Evolutionary conservation across 2,329 filamentous ascomycete genomes (phyloP), one percentile per base, ranked within the genome.

Genomic region (Xylariaceae sp.): DNA sequence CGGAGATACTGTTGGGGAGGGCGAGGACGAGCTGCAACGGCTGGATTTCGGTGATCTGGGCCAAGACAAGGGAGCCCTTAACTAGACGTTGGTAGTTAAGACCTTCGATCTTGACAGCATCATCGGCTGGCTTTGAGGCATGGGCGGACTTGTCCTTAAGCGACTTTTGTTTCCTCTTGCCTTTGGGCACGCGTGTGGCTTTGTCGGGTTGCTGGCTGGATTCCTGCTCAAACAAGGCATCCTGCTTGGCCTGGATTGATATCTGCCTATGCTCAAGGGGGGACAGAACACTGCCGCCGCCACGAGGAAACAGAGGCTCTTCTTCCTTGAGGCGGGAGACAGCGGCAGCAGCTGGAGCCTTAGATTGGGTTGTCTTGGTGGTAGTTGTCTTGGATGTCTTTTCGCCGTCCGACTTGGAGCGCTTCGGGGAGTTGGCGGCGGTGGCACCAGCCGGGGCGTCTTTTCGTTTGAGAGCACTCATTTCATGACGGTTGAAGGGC

Each of bases 231-330:
- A 93, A 94, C 38, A 95, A 76, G 39, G 92, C 94, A 76, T 99
- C 94, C 63, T 88, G 86, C 66, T 89, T 94, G 42, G 94, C 94
- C 71, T 97, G 88, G 53, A 95, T 87, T 64, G 94, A 88, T 57
- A 99, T 97, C 72, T 97, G 90, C 74, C 96, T 97, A 68, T 95
- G 89, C 70, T 99, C 94, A 47, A 99, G 77, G 17, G 94, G 92
- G 2, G 94, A 97, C 67, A 99, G 75, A 47, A 96, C 80, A 66
- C 90, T 95, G 48, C 85, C 93, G 41, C 94, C 95, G 50, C 94
- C 94, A 78, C 94, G 84, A 60, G 94, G 93, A 65, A 99, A 99
- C 42, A 93, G 79, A 33, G 86, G 86, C 67, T 97, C 94, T 60
- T 97, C 94, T 60, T 94, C 87, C 69, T 80, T 84, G 46, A 82